A percentile compares a stretch with the other conserved stretches of the same genome.
These are phyloP conservation scores for Solanum neorickii DNA, from an alignment of 257 asterid genomes.

Conservation along the genomic window DNA sequence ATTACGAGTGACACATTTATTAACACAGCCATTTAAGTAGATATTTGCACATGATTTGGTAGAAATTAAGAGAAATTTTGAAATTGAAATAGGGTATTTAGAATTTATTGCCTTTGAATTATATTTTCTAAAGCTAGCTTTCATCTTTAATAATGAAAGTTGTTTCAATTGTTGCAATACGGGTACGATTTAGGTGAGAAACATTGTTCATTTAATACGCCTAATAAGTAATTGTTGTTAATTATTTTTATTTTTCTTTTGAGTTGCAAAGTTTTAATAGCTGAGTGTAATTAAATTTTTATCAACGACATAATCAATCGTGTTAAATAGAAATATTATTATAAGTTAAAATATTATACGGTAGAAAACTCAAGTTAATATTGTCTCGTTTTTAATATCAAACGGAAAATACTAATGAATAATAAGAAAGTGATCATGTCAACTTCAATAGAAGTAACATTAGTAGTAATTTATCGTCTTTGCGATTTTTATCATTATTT, in stretches of 20 bases:
- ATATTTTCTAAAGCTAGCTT: background rate
- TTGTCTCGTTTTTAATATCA: background rate
- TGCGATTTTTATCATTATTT: background rate
- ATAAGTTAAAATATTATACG: background rate
- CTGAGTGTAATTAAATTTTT: background rate
- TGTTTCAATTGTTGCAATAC: background rate
- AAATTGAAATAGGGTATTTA: background rate
- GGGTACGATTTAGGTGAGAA: background rate
- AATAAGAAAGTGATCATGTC: background rate
- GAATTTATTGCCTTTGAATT: background rate
- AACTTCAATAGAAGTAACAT: background rate
- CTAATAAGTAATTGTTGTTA: background rate
- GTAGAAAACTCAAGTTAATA: background rate
- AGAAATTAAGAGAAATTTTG: background rate
- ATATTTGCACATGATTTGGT: background rate
- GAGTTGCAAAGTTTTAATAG: background rate
- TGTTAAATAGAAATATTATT: background rate
- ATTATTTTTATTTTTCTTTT: background rate
- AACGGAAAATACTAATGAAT: background rate
- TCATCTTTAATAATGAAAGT: background rate
- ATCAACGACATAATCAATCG: background rate
- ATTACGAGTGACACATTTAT: background rate
- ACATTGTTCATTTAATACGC: background rate
- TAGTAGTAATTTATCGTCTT: background rate
- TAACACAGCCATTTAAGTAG: background rate